A percentile compares a stretch with the other conserved stretches of the same genome.
phyloP scores from a whole-genome alignment of 2,329 filamentous ascomycete genomes.

The Phialophora verrucosa region DNA sequence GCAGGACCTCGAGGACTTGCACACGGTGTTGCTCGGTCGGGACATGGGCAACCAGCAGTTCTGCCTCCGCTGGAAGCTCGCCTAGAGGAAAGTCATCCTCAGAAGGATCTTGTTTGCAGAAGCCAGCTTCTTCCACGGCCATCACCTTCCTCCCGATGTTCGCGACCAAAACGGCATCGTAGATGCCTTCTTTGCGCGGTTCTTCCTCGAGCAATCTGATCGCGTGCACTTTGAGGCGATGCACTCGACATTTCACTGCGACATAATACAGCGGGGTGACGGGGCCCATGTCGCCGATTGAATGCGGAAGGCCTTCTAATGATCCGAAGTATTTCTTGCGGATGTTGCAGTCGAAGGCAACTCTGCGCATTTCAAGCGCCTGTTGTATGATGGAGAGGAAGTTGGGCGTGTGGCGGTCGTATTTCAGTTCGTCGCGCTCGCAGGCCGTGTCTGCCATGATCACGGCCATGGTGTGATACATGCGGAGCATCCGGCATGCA shows the following conservation, averaged over 20 bases:
- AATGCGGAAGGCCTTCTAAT: constrained; percentile 9
- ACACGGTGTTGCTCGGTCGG: neutral
- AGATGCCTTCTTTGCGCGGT: constrained; percentile 40
- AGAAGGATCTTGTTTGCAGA: neutral
- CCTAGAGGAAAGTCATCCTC: constrained; percentile 2
- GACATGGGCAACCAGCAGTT: neutral
- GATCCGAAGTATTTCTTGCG: constrained; percentile 6
- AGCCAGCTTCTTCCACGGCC: constrained; percentile 27
- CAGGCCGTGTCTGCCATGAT: constrained; percentile 41
- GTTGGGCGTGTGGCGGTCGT: constrained; percentile 38
- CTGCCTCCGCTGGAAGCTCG: neutral
- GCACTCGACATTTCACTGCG: constrained; percentile 44
- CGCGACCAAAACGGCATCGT: constrained; percentile 35
- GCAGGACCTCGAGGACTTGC: constrained; percentile 2
- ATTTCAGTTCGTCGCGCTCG: constrained; percentile 39
- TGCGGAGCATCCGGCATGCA: constrained; percentile 8
- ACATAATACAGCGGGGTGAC: constrained; percentile 45
- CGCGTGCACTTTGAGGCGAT: constrained; percentile 42
- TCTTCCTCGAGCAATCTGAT: constrained; percentile 34
- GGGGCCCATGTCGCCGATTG: constrained; percentile 42
- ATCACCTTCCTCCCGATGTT: constrained; percentile 35
- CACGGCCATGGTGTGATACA: constrained; percentile 24
- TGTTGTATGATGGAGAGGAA: constrained; percentile 37
- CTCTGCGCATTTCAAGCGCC: neutral
- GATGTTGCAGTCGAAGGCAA: neutral